A percentile compares a stretch with the other conserved stretches of the same genome.
These are phyloP conservation scores for Globisporangium takayamanum DNA, from an alignment of 352 stramenopile genomes.

Conservation along the genomic window DNA sequence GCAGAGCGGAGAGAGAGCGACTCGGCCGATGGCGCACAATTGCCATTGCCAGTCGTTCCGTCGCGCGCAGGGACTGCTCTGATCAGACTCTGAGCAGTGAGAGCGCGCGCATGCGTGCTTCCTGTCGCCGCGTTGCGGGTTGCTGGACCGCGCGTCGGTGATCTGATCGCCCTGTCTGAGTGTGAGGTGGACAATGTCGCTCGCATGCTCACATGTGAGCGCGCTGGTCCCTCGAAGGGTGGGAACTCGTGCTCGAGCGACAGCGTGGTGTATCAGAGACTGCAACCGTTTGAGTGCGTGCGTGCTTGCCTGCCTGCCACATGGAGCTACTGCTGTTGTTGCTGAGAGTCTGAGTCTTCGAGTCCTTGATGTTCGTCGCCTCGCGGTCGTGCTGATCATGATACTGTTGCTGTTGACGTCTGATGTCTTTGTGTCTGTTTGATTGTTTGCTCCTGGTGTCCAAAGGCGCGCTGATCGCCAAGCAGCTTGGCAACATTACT, in stretches of 20 bases:
- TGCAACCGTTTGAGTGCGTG: background rate
- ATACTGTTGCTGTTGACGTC: no score
- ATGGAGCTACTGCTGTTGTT: background rate
- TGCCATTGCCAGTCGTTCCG: no score
- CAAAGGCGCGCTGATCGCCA: no score
- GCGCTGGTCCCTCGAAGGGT: background rate
- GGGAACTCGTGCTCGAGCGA: background rate
- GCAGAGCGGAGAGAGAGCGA: no score
- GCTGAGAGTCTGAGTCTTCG: background rate
- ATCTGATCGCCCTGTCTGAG: conserved; percentile 1
- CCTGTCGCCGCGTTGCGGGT: background rate
- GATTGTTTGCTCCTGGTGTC: no score
- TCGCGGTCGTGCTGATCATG: no score
- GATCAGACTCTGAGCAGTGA: background rate
- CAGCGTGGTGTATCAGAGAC: background rate
- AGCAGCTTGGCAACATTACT: no score
- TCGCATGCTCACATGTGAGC: background rate
- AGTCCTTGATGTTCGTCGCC: background rate
- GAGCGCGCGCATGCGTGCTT: background rate
- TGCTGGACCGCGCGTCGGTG: background rate
- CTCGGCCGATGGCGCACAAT: no score
- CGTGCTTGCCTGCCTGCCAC: background rate
- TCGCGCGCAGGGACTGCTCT: background rate
- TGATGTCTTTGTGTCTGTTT: no score
- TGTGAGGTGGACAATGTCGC: background rate